Evolutionary conservation across 2,329 filamentous ascomycete species (phyloP), one percentile per base, ranked within the genome.

Genomic region (Hypoxylon sp.): DNA sequence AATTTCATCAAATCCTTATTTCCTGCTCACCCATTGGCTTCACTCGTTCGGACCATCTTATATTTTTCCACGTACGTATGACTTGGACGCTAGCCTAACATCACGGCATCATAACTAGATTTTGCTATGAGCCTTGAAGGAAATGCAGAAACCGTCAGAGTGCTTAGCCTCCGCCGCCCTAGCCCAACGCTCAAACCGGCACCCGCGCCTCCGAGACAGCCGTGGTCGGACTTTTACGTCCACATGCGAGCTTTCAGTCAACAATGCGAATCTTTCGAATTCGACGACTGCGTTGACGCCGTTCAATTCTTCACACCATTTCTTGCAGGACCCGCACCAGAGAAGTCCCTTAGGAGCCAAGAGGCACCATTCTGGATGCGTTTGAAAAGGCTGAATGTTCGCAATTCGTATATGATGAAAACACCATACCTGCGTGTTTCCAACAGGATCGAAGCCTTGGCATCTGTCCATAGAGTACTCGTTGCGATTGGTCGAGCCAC

Each of bases 251-350:
- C 19, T 3, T 72, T 70, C n/a, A 68, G 70, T 42, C 70, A 70
- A 47, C 70, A 72, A 15, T 72, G 70, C 56, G 70, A 72, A 51
- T 70, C 62, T 2, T 60, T 72, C 52, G 70, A 70, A 3, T 72
- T 72, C 54, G 70, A 72, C 65, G 70, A 72, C 50, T 70, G 70
- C 56, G 53, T 72, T 35, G 65, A 72, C n/a, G 70, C 67, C 1
- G 35, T 47, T 19, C 67, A 72, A 50, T 72, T 72, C 39, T 72
- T 72, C 39, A 51, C 65, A 10, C 70, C 70, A 1, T 72, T 72
- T 11, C 46, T 71, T 2, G 19, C 39, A 2, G 69, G 55, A 2
- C 42, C 53, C n/a, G 32, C 21, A 17, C 21, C 29, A 6, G 53
- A 65, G 13, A 53, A 60, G 17, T 27, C 60, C n/a, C 58, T 55